Evolutionary conservation across 1,139 yeast species (phyloP), one percentile per base, ranked within the genome.

Genomic region (Candida smagusa): DNA sequence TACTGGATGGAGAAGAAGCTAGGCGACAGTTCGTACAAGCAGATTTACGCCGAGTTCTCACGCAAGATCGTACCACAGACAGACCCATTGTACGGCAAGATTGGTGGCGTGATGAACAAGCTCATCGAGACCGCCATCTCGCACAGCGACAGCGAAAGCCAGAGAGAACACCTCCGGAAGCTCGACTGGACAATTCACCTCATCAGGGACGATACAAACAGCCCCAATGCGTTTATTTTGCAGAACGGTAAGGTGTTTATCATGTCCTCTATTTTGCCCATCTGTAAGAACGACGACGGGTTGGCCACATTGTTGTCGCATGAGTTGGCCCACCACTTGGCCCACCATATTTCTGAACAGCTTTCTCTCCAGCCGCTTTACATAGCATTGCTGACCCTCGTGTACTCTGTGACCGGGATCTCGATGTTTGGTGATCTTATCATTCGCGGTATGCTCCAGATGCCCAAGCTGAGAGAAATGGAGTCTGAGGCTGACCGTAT

Each of bases 241-340:
- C 97, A 97, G 16, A 92, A 94, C 42, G 98, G 98, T 9, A 90
- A 90, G 60, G 95, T 94, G 31, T 92, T 92, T 61, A 88, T 92
- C 12, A 87, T 87, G 53, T 73, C 84, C 35, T 79, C 87, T 12
- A 87, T 94, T 36, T 59, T 92, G 37, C 85, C 88, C 1, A 78
- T 92, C 26, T 84, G 96, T 56, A 64, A 68, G 28, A 81, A 87
- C 54, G 94, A 88, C 38, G 94, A 88, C 54, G 97, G 97, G 1
- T 63, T 94, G 31, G 98, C 98, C 9, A 89, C 97, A 0, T 96
- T 94, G 1, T 65, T 92, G 31, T 72, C 96, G 0, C 99, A 92
- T 56, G 99, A 94, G 53, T 76, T 90, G 38, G 89, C 96, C 0
- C 97, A 92, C 62, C 95, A 89, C 56, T 69, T 92, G 50, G 96